Evolutionary conservation across 2,329 filamentous ascomycete species (phyloP), one percentile per base, ranked within the genome.

Genomic region (Pseudogymnoascus sp.): DNA sequence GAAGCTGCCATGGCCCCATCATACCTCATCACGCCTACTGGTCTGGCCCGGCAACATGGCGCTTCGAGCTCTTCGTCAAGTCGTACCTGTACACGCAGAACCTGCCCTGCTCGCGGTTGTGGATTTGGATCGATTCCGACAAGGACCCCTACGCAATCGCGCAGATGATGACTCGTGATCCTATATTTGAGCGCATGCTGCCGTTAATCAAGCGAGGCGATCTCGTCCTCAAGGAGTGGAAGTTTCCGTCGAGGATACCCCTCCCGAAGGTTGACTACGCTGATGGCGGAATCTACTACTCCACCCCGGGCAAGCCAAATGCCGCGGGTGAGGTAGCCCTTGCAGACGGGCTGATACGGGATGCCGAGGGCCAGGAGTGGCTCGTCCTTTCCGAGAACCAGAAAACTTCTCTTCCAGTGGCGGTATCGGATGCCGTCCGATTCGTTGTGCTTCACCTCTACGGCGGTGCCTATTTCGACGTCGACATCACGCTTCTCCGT

Each of bases 61-160:
- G 81, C 45, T 78, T 83, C 43, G 81, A 83, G 66, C 73, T 80
- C 31, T 83, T 83, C 66, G 73, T 83, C 73, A 83, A 83, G 72
- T 78, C 78, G 62, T 81, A 83, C 67, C 76, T 83, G 0, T 79
- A 83, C 68, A 83, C 81, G 0, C 81, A 83, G 65, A 83, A 83
- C 64, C 70, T 83, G 26, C 78, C 81, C 8, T 83, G 81, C 68
- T 81, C 78, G 33, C 75, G 79, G 33, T 72, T 83, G 6, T 81
- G 76, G 72, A 68, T 83, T 4, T 83, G 81, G 81, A 73, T 83
- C 11, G 81, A 83, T 68, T 76, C 77, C 33, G 81, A 83, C 68
- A 74, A 75, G 59, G 77, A 80, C 67, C 78, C 79, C 0, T 75
- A 77, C 12, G 80, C 80, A 2, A 76, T 82, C 1, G 71, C 78